A percentile compares a stretch with the other conserved stretches of the same genome.
These are phyloP conservation scores for Fraxinus floribunda DNA, from an alignment of 305 asterid genomes.

Conservation along the genomic window DNA sequence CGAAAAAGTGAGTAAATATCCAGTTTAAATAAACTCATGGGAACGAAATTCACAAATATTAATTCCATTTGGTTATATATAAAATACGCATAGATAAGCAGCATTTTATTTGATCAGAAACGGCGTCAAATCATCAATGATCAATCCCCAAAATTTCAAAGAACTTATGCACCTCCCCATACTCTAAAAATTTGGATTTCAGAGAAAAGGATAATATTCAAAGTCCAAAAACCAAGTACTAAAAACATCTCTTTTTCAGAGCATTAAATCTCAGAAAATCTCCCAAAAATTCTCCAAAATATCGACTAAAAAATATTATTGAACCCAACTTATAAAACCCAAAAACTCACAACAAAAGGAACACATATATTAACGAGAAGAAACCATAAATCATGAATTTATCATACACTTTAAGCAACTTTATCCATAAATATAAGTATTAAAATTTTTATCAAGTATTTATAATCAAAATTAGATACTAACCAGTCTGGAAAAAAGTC, in stretches of 20 bases:
- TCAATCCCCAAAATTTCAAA: not conserved
- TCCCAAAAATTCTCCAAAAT: not conserved
- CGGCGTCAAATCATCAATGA: not conserved
- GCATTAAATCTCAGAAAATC: not conserved
- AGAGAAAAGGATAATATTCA: not conserved
- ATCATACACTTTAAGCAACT: not conserved
- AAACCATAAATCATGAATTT: not conserved
- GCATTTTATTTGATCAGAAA: not conserved
- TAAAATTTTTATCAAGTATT: not conserved
- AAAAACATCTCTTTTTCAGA: not conserved
- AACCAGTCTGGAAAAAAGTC: slow-evolving; percentile 8
- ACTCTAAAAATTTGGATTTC: not conserved
- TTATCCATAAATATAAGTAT: not conserved
- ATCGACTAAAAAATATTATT: not conserved
- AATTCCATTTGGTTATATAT: not conserved
- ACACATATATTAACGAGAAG: not conserved
- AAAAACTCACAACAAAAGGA: not conserved
- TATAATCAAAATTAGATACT: slow-evolving; percentile 5
- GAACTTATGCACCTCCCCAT: too few species aligned
- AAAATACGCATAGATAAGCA: not conserved
- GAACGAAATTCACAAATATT: slow-evolving; percentile 5
- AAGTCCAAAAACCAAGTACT: not conserved
- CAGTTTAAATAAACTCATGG: slow-evolving; percentile 12
- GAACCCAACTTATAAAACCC: not conserved
- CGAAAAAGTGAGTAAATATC: slow-evolving; percentile 2